A percentile compares a stretch with the other conserved stretches of the same genome.
These are phyloP conservation scores for Mollisiaceae sp. DNA, from an alignment of 2,329 filamentous ascomycete species.

Conservation along the genomic window DNA sequence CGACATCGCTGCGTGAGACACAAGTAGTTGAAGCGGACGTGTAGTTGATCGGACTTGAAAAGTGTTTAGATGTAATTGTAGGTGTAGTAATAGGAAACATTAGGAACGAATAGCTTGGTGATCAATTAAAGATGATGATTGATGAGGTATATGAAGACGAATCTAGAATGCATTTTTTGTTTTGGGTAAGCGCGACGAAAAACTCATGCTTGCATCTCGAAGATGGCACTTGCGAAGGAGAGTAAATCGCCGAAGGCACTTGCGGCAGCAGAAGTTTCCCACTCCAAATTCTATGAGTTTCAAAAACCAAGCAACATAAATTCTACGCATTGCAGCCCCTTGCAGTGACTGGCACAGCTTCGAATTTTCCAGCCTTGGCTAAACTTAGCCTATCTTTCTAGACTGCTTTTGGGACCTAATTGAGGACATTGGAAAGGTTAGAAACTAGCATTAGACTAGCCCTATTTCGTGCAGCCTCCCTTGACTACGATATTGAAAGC, in stretches of 20 bases:
- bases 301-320: too few species aligned
- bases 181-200: neutral
- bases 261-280: too few species aligned
- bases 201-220: neutral
- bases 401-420: too few species aligned
- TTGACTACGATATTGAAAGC: neutral
- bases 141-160: neutral
- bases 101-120: neutral
- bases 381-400: too few species aligned
- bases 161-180: neutral
- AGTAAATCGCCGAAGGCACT: neutral
- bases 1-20: neutral
- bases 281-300: too few species aligned
- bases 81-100: neutral
- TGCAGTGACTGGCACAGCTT: too few species aligned
- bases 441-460: too few species aligned
- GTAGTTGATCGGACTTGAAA: neutral
- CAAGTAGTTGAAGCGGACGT: neutral
- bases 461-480: neutral
- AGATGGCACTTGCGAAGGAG: neutral
- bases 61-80: neutral
- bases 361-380: too few species aligned
- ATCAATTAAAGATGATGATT: conserved; percentile 9
- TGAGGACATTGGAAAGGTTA: too few species aligned
- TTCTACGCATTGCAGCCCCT: too few species aligned